Percentiles rank a stretch among this genome's conserved stretches.
Evolutionary conservation across 1,139 yeast genomes (phyloP).

Genomic region (Pichia sp.): DNA sequence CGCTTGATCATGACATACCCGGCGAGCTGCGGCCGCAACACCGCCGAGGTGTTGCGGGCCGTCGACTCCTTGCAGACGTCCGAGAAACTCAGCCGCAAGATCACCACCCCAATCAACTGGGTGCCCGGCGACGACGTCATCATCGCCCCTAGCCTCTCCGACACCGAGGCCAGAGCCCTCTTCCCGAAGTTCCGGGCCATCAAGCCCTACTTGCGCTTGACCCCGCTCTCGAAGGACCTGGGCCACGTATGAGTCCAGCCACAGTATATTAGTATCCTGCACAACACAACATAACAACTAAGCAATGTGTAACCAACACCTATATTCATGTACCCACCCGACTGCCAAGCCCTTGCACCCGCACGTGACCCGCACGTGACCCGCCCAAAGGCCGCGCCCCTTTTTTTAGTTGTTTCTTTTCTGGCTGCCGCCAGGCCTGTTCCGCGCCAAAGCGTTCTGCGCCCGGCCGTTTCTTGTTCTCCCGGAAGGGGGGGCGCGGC

Average conservation of each 20-base stretch:
- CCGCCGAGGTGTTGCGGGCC: conserved; percentile 80
- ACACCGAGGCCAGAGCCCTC: conserved; percentile 66
- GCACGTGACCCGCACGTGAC: no score
- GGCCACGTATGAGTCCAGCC: neutral
- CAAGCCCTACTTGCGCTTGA: conserved; percentile 72
- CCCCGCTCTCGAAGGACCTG: conserved; percentile 29
- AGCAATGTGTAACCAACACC: no score
- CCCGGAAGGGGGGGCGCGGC: no score
- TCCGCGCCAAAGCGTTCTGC: no score
- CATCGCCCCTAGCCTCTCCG: conserved; percentile 67
- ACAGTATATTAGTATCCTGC: no score
- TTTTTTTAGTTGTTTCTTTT: no score
- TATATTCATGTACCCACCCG: no score
- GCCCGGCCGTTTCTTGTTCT: no score
- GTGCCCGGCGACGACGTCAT: conserved; percentile 82
- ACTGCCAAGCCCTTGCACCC: no score
- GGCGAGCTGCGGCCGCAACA: conserved; percentile 82
- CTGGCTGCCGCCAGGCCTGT: no score
- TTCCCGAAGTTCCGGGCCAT: conserved; percentile 74
- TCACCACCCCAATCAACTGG: conserved; percentile 87
- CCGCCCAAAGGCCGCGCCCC: no score
- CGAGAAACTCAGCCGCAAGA: conserved; percentile 50
- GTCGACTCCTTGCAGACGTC: conserved; percentile 76
- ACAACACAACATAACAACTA: no score
- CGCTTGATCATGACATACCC: conserved; percentile 75